Evolutionary conservation across 441 rosid genomes (phyloP).

Genomic region (Arabidopsis lyrata): DNA sequence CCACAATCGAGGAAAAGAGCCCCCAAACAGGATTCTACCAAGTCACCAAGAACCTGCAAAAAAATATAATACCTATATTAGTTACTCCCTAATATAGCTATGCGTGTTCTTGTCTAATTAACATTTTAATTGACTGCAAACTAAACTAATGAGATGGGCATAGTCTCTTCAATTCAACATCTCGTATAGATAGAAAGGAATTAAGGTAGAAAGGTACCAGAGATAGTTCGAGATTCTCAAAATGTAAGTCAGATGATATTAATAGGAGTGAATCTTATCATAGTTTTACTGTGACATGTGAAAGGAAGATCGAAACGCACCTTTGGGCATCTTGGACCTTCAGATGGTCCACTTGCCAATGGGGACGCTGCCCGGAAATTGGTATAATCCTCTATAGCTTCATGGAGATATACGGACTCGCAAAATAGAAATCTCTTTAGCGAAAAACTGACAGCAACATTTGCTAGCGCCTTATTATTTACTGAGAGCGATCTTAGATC

Average conservation of each 20-base stretch:
- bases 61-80: constrained; percentile 22
- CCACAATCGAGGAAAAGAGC: constrained; percentile 91
- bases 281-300: neutral
- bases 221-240: neutral
- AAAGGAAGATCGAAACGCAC: constrained; percentile 48
- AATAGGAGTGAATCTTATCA: constrained; percentile 23
- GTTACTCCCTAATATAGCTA: constrained; percentile 21
- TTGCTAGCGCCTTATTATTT: constrained; percentile 85
- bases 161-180: constrained; percentile 7
- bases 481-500: constrained; percentile 91
- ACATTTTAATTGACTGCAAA: constrained; percentile 3
- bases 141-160: constrained; percentile 3
- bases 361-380: constrained; percentile 53
- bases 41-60: constrained; percentile 88
- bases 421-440: constrained; percentile 67
- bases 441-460: constrained; percentile 69
- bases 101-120: constrained; percentile 2
- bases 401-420: constrained; percentile 68
- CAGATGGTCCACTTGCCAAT: constrained; percentile 51
- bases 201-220: constrained; percentile 8
- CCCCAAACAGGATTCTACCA: constrained; percentile 89
- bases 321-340: constrained; percentile 91
- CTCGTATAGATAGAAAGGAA: neutral
- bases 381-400: constrained; percentile 65
- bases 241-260: neutral